Percentiles rank a stretch among this genome's conserved stretches.
These are phyloP conservation scores for Ophiostoma himal-ulmi DNA, from an alignment of 2,329 filamentous ascomycete genomes.

Conservation along the genomic window DNA sequence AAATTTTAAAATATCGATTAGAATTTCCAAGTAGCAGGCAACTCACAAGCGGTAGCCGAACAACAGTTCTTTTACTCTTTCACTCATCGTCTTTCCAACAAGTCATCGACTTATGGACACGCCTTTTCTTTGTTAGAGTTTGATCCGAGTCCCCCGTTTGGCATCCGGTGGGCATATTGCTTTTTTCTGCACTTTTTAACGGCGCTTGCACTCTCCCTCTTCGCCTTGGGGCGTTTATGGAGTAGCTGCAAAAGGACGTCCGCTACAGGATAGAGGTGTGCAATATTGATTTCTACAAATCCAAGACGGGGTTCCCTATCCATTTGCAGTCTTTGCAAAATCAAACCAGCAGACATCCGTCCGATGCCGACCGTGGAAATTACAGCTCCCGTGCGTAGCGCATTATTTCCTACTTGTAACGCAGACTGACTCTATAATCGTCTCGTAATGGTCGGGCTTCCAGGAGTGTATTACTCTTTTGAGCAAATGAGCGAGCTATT, in stretches of 20 bases:
- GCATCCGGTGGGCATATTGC: neutral
- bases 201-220: neutral
- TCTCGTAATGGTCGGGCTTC: too few species aligned
- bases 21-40: too few species aligned
- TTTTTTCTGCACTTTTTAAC: conserved; percentile 3
- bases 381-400: neutral
- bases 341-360: neutral
- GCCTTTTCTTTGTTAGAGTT: neutral
- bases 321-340: neutral
- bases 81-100: neutral
- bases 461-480: neutral
- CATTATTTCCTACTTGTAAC: too few species aligned
- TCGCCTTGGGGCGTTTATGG: neutral
- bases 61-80: neutral
- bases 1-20: too few species aligned
- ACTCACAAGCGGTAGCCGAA: neutral
- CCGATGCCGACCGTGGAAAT: neutral
- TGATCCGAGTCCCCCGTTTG: neutral
- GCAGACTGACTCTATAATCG: too few species aligned
- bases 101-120: neutral
- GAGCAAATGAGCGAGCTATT: neutral
- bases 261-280: neutral
- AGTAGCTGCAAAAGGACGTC: conserved; percentile 1
- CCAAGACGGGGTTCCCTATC: neutral
- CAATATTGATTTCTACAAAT: neutral